Conservation (phyloP, 352 stramenopile species). For the Phytophthora fragariae region DNA sequence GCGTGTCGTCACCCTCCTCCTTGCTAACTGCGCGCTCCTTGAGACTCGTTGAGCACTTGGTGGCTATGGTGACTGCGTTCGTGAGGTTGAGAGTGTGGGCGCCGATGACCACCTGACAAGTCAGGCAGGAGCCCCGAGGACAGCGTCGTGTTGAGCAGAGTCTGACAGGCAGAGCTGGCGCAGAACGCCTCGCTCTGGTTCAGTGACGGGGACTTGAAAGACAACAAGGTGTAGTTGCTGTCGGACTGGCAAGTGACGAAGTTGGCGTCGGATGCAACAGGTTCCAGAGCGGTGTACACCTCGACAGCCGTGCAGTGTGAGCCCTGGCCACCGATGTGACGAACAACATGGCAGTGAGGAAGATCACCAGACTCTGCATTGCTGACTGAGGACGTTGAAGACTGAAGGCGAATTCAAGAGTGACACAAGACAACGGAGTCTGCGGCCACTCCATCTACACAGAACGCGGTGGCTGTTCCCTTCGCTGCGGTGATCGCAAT, state of each 20-base stretch:
- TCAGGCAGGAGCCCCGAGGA: constrained; percentile 18
- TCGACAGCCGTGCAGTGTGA: constrained; percentile 24
- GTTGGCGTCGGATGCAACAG: constrained; percentile 13
- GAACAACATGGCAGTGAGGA: constrained; percentile 11
- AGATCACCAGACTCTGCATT: constrained; percentile 8
- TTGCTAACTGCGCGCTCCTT: constrained; percentile 28
- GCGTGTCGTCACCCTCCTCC: neutral
- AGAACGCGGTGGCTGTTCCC: neutral
- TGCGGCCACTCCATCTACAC: too few species aligned
- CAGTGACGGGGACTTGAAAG: constrained; percentile 6
- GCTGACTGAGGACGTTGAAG: neutral
- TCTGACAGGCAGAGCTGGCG: constrained; percentile 34
- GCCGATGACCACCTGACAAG: constrained; percentile 27
- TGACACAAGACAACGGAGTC: constrained; percentile 3
- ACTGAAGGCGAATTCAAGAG: constrained; percentile 11
- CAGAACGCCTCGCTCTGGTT: constrained; percentile 26
- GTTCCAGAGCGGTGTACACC: constrained; percentile 4
- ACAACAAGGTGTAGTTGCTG: constrained; percentile 34
- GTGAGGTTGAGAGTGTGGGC: constrained; percentile 18
- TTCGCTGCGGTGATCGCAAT: neutral
- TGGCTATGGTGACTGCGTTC: constrained; percentile 2
- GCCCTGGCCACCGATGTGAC: neutral
- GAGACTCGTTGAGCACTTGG: constrained; percentile 18
- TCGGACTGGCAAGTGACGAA: constrained; percentile 28
- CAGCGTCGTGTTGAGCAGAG: constrained; percentile 20